Base-by-base conservation (phyloP, 352 stramenopile genomes). In the Pythium vanterpoolii region DNA sequence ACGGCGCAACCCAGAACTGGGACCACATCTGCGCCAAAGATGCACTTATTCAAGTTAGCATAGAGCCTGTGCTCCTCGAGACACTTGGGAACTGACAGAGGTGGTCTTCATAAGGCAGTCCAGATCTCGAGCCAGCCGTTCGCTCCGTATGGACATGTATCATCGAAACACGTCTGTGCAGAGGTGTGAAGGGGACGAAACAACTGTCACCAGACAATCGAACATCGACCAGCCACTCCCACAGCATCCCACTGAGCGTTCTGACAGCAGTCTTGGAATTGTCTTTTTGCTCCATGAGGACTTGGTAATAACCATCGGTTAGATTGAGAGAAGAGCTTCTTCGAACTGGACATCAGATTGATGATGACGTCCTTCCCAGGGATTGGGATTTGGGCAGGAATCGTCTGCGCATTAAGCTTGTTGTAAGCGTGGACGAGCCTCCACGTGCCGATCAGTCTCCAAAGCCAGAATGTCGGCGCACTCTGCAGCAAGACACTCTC, bases 221-320 rank as follows among this genome's bases (percentile, higher is more conserved):
- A 77, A 79, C 0, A 65, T 72, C 33, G 61, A 68, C 62, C 1
- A 74, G 28, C 46, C 49, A 71, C 49, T 74, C 67, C 46, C 42
- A 74, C 6, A 68, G 56, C 54, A 69, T 65, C 1, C 56, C 67
- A 28, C 56, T 55, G 4, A 62, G 67, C 1, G 62, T 67, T 18
- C 56, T 63, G 21, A 49, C 56, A 4, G 56, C 33, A 34, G 56
- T 63, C 18, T 49, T 34, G 0, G 36, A 38, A 18, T 56, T 43
- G 36, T 63, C 56, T 14, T 9, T 14, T 18, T 18, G 33, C 33
- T 38, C 5, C 33, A 38, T 38, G 33, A 38, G 33, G 10, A 9
- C 33, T 38, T 38, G 33, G 33, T 38, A 38, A 4, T 8, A 38
- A 9, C 33, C 33, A 38, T 38, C 2, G 3, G 16, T 38, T 0